These are phyloP conservation scores for Populus alba DNA, from an alignment of 345 rosid species.

Conservation along the genomic window DNA sequence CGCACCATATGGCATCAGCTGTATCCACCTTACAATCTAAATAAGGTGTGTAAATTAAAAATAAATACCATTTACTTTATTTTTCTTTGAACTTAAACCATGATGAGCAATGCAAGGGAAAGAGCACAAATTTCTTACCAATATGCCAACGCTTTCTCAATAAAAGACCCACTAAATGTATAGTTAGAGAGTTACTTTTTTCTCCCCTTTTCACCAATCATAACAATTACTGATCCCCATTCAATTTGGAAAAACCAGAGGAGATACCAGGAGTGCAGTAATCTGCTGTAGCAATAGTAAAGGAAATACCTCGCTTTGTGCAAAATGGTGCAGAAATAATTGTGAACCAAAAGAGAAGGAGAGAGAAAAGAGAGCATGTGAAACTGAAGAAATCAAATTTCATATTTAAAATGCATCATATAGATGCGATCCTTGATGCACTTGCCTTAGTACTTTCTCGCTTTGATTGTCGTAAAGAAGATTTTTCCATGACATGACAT, in stretches of 20 bases:
- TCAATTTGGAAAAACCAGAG: background rate
- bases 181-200: background rate
- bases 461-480: conserved; percentile 43
- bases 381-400: background rate
- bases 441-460: conserved; percentile 63
- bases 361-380: background rate
- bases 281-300: background rate
- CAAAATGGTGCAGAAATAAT: background rate
- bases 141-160: background rate
- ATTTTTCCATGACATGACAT: conserved; percentile 60
- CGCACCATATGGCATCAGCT: background rate
- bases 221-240: background rate
- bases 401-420: background rate
- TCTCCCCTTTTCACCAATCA: background rate
- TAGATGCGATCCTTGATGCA: conserved; percentile 10
- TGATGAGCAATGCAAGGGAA: background rate
- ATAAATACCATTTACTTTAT: background rate
- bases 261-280: background rate
- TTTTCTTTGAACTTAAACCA: background rate
- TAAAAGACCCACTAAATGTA: too few relatives aligned
- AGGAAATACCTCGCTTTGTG: background rate
- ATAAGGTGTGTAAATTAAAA: background rate
- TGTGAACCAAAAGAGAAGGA: background rate
- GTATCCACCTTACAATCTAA: background rate
- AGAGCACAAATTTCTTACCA: background rate